A percentile compares a stretch with the other conserved stretches of the same genome.
phyloP scores from a whole-genome alignment of 495 filamentous ascomycete species.

The Saxophila tyrrhenica region DNA sequence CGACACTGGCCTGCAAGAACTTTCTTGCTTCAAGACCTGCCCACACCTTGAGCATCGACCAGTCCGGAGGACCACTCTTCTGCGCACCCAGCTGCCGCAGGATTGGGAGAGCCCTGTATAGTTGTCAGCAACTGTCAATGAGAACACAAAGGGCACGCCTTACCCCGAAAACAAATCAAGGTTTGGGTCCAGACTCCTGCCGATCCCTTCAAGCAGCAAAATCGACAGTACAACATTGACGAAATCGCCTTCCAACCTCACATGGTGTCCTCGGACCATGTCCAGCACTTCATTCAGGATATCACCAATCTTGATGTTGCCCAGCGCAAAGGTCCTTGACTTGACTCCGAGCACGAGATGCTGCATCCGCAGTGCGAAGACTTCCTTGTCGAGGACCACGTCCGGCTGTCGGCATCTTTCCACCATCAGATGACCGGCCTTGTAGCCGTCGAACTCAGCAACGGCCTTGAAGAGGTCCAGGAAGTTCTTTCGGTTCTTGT shows the following conservation, averaged over 20 bases:
- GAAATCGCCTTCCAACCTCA: slow-evolving; percentile 92
- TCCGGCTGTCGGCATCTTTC: slow-evolving; percentile 86
- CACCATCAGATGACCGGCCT: slow-evolving; percentile 90
- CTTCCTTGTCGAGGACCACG: slow-evolving; percentile 72
- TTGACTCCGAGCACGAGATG: slow-evolving; percentile 86
- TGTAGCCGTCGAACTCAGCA: slow-evolving; percentile 94
- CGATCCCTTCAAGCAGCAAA: slow-evolving; percentile 87
- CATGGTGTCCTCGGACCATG: slow-evolving; percentile 91
- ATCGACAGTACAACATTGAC: slow-evolving; percentile 97
- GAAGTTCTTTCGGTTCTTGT: slow-evolving; percentile 78
- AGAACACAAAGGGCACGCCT: slow-evolving; percentile 13
- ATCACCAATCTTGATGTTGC: slow-evolving; percentile 93
- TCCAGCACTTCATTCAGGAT: slow-evolving; percentile 77
- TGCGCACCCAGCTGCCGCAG: slow-evolving; percentile 76
- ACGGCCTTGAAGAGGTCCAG: slow-evolving; percentile 91
- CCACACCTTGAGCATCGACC: slow-evolving; percentile 93
- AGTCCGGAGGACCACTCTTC: slow-evolving; percentile 61
- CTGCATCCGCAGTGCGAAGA: slow-evolving; percentile 94
- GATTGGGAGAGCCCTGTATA: slow-evolving; percentile 70
- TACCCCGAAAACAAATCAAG: slow-evolving; percentile 79
- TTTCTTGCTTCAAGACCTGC: slow-evolving; percentile 78
- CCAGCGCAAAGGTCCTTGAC: slow-evolving; percentile 77
- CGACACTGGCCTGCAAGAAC: slow-evolving; percentile 76
- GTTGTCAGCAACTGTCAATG: not conserved
- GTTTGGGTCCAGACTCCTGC: slow-evolving; percentile 71